Conservation (phyloP, 2,329 filamentous ascomycete genomes). For the Stachybotrys chlorohalonatus region DNA sequence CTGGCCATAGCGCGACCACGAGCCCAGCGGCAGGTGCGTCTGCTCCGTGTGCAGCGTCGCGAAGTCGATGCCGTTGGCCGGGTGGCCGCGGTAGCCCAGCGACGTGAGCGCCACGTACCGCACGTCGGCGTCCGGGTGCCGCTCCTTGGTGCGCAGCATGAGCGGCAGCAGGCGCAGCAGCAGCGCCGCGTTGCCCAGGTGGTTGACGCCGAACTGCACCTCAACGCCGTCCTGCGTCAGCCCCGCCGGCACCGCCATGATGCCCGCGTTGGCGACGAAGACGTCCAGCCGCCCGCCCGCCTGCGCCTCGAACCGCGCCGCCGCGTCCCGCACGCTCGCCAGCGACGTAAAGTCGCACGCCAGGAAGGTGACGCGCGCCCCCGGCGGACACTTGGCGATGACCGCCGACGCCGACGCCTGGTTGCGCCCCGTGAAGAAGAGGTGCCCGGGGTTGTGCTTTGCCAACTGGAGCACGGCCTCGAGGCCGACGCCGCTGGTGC, state of each 20-base stretch:
- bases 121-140: conserved; percentile 6
- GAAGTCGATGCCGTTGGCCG: conserved; percentile 17
- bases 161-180: conserved; percentile 23
- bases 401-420: conserved; percentile 32
- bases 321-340: conserved; percentile 34
- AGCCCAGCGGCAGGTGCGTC: conserved; percentile 16
- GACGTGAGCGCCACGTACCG: conserved; percentile 18
- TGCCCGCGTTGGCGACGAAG: conserved; percentile 27
- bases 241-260: conserved; percentile 18
- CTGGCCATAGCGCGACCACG: conserved; percentile 38
- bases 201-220: conserved; percentile 25
- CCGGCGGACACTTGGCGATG: conserved; percentile 21
- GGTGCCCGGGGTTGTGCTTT: conserved; percentile 36
- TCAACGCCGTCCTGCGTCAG: conserved; percentile 23
- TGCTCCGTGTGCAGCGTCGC: conserved; percentile 16
- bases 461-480: conserved; percentile 16
- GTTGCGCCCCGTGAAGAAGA: conserved; percentile 45
- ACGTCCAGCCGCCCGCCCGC: conserved; percentile 30
- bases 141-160: conserved; percentile 10
- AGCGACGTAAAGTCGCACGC: conserved; percentile 41
- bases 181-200: conserved; percentile 19
- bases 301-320: conserved; percentile 24
- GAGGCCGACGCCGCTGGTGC: conserved; percentile 22
- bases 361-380: conserved; percentile 20
- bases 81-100: conserved; percentile 14